Conservation (phyloP, 441 rosid species). For the California macrophylla region DNA sequence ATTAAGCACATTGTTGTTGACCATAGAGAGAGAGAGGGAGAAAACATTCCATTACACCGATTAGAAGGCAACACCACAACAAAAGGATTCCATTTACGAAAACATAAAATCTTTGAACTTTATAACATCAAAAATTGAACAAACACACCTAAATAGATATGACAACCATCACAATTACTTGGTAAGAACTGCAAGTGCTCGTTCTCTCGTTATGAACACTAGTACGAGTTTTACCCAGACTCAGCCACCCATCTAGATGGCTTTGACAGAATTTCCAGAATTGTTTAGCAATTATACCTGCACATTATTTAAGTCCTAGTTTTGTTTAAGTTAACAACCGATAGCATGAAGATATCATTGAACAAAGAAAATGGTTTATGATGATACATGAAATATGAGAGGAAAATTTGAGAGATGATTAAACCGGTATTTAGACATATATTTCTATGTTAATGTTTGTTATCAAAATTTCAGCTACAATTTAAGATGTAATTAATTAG, state of each 20-base stretch:
- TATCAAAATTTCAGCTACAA: not conserved
- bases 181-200: not conserved
- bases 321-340: not conserved
- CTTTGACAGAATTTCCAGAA: not conserved
- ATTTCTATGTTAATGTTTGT: not conserved
- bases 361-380: not conserved
- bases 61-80: not conserved
- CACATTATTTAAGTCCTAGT: not conserved
- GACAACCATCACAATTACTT: not conserved
- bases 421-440: not conserved
- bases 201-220: not conserved
- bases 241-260: not conserved
- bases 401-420: not conserved
- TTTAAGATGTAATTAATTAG: not conserved
- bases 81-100: not conserved
- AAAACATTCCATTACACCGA: not conserved
- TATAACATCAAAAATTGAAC: not conserved
- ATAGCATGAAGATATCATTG: not conserved
- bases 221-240: not conserved
- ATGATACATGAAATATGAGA: not conserved
- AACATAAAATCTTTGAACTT: not conserved
- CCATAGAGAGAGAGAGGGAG: too few relatives aligned
- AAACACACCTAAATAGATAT: not conserved
- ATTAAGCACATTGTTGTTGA: not conserved
- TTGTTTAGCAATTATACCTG: not conserved